Evolutionary conservation across 164 flowering plant genomes (phyloP).

Genomic region (Brasenia schreberi): DNA sequence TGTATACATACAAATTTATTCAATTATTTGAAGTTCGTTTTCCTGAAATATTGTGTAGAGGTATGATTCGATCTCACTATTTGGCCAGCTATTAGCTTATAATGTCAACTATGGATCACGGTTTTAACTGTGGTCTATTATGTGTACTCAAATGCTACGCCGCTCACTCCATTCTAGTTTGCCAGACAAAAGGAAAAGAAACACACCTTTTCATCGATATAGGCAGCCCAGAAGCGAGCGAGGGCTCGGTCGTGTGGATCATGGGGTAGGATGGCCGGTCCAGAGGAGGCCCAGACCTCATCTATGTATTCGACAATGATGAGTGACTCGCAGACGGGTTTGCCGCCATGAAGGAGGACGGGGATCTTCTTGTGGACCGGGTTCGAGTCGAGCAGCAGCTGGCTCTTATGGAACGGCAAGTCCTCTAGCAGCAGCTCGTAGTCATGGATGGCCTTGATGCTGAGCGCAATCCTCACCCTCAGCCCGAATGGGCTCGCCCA

Average conservation of each 20-base stretch:
- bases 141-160: no score
- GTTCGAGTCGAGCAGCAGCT: constrained; percentile 7
- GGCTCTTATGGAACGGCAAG: constrained; percentile 2
- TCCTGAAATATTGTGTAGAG: no score
- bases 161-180: no score
- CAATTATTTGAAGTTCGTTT: no score
- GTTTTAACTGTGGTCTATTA: no score
- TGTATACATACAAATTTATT: no score
- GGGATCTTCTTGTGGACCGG: constrained; percentile 16
- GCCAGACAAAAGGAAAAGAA: neutral
- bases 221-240: constrained; percentile 11
- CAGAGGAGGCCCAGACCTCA: constrained; percentile 7
- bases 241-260: constrained; percentile 7
- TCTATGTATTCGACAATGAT: constrained; percentile 13
- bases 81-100: no score
- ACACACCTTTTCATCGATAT: constrained; percentile 8
- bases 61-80: no score
- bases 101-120: no score
- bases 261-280: constrained; percentile 6
- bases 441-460: constrained; percentile 3
- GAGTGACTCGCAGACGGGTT: constrained; percentile 15
- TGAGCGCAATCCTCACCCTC: constrained; percentile 4
- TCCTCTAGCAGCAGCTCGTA: constrained; percentile 3
- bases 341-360: constrained; percentile 10
- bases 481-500: constrained; percentile 7